These are phyloP conservation scores for Mycosphaerella sp. DNA, from an alignment of 2,329 filamentous ascomycete species.

Conservation along the genomic window DNA sequence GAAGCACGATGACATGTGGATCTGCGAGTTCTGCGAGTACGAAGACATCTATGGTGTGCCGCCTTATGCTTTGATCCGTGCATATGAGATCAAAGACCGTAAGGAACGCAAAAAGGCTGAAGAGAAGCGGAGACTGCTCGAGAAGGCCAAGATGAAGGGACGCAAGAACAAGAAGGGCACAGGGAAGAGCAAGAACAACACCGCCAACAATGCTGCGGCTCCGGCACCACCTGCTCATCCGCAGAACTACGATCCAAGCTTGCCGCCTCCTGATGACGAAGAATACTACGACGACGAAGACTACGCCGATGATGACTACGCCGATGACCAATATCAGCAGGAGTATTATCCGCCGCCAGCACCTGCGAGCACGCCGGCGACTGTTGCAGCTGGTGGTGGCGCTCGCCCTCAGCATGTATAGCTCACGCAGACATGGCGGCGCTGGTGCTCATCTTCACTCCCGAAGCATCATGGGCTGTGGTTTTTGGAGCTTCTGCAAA, in stretches of 20 bases:
- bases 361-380: slow-evolving; percentile 17
- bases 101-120: slow-evolving; percentile 74
- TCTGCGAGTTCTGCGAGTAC: slow-evolving; percentile 98
- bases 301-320: slow-evolving; percentile 28
- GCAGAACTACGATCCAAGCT: slow-evolving; percentile 28
- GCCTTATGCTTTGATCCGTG: slow-evolving; percentile 74
- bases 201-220: slow-evolving; percentile 17
- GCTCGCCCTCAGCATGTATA: slow-evolving; percentile 15
- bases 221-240: slow-evolving; percentile 17
- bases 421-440: slow-evolving; percentile 19
- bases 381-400: slow-evolving; percentile 14
- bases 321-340: slow-evolving; percentile 17
- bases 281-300: slow-evolving; percentile 32
- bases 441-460: slow-evolving; percentile 4
- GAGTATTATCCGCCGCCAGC: slow-evolving; percentile 25
- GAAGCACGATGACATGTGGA: slow-evolving; percentile 70
- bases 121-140: slow-evolving; percentile 76
- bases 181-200: slow-evolving; percentile 47
- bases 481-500: neutral
- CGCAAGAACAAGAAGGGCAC: slow-evolving; percentile 78
- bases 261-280: slow-evolving; percentile 27
- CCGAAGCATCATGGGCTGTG: neutral
- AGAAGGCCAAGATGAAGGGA: slow-evolving; percentile 91
- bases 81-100: slow-evolving; percentile 92
- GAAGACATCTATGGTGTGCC: slow-evolving; percentile 89